Evolutionary conservation across 2,329 filamentous ascomycete species (phyloP).

Genomic region (Alternaria incomplexa): DNA sequence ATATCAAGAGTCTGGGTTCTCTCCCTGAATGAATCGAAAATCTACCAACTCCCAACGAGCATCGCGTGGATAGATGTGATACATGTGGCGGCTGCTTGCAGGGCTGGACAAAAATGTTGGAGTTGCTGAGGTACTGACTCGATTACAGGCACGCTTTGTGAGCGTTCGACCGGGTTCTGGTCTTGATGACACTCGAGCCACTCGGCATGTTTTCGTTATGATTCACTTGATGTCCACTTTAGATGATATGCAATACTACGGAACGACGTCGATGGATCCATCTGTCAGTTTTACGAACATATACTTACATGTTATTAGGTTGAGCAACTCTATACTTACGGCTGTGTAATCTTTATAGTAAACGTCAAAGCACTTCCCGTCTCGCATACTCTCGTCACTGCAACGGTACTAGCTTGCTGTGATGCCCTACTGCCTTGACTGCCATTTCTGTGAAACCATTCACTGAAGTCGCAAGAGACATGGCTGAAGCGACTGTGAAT

Average conservation of each 20-base stretch:
- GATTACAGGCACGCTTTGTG: background rate
- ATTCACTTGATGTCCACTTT: background rate
- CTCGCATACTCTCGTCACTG: background rate
- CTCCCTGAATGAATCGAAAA: slow-evolving; percentile 27
- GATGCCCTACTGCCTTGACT: background rate
- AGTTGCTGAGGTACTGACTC: background rate
- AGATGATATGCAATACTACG: background rate
- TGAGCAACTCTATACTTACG: background rate
- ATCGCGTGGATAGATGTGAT: slow-evolving; percentile 1
- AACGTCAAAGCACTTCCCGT: background rate
- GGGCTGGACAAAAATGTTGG: background rate
- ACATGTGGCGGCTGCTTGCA: background rate
- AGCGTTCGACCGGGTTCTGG: background rate
- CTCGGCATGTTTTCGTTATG: background rate
- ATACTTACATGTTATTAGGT: background rate
- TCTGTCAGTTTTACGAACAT: background rate
- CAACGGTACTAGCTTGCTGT: background rate
- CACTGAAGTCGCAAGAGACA: background rate
- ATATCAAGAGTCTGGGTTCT: slow-evolving; percentile 21
- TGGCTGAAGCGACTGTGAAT: background rate
- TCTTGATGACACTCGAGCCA: background rate
- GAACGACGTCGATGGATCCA: background rate
- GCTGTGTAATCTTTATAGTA: no score
- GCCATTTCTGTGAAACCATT: background rate
- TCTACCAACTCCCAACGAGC: slow-evolving; percentile 20